phyloP scores from a whole-genome alignment of 2,329 filamentous ascomycete genomes.

The Dothideomycetes sp. region DNA sequence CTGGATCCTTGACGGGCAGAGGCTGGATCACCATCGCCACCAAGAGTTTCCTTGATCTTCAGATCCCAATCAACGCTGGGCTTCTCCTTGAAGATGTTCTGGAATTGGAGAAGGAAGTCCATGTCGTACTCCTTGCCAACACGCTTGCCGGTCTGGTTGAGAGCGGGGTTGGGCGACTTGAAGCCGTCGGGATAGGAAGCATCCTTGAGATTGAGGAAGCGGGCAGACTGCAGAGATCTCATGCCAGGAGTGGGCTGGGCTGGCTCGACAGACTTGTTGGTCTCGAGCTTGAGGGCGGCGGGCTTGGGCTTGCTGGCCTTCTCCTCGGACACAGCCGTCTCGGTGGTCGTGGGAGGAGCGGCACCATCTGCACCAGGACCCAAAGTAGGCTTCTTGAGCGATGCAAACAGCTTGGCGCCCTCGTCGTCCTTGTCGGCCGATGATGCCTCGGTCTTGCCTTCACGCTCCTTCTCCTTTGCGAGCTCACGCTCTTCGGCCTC shows the following conservation, averaged over 20 bases:
- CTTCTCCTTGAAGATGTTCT: constrained; percentile 92
- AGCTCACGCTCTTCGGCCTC: constrained; percentile 38
- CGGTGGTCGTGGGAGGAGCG: constrained; percentile 8
- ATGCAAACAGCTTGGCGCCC: constrained; percentile 31
- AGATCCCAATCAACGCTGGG: constrained; percentile 87
- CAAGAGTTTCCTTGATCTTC: constrained; percentile 71
- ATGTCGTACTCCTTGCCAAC: constrained; percentile 90
- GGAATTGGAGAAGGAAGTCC: constrained; percentile 91
- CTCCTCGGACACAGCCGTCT: constrained; percentile 12
- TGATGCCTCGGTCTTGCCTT: constrained; percentile 11
- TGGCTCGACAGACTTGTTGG: constrained; percentile 76
- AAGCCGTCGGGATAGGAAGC: constrained; percentile 72
- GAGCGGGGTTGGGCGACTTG: constrained; percentile 78
- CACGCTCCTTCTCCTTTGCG: constrained; percentile 27
- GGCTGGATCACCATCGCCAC: constrained; percentile 40
- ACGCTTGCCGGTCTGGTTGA: constrained; percentile 75
- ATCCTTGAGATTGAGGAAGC: constrained; percentile 71
- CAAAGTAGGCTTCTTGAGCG: constrained; percentile 37
- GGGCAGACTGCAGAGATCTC: constrained; percentile 82
- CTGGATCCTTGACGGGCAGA: constrained; percentile 46
- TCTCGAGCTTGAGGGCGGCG: constrained; percentile 77
- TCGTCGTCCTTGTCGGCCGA: constrained; percentile 17
- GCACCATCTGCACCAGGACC: constrained; percentile 30
- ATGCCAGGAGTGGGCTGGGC: constrained; percentile 89
- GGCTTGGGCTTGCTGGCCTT: constrained; percentile 66